Base-by-base conservation (phyloP, 2,329 filamentous ascomycete species). In the Seiridium unicorne region DNA sequence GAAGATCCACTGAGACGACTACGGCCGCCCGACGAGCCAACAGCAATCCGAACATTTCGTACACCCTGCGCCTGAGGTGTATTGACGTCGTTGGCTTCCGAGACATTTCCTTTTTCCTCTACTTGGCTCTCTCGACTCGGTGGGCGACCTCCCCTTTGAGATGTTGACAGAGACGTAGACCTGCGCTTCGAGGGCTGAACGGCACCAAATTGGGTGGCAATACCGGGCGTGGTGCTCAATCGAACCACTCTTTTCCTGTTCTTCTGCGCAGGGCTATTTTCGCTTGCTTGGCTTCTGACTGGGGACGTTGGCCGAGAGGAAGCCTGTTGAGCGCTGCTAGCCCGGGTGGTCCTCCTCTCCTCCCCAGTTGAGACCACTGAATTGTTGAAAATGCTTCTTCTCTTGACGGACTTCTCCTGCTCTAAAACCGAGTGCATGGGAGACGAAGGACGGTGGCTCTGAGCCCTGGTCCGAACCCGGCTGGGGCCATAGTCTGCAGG, bases 181-280 rank as follows among this genome's bases (percentile, higher is more conserved):
- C 82, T 74, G 51, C 81, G 77, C 61, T 79, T 80, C 10, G 73
- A 65, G 3, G 77, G 74, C 70, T 69, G 66, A 44, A 63, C 57
- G 32, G 55, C 13, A 31, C 62, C 57, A 36, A 65, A 66, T 42
- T 66, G 66, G 4, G 67, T 65, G 35, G 58, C 61, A 4, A 60
- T 61, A 8, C 64, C 69, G 69, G 82, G 77, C 1, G 80, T 78
- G 60, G 79, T 79, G 70, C 83, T 86, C 18, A 87, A 73, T 11
- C 84, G 80, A 13, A 87, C 83, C 36, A 87, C 81, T 46, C 84
- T 76, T 69, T 85, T 86, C 62, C 84, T 38, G 31, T 34, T 48
- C 32, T 58, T 77, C 2, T 78, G 75, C 0, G 84, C 84, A 65
- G 83, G 86, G 58, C 73, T 75, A 46, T 84, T 82, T 51, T 77